Base-by-base conservation (phyloP, 257 asterid genomes). In the Coffea eugenioides region DNA sequence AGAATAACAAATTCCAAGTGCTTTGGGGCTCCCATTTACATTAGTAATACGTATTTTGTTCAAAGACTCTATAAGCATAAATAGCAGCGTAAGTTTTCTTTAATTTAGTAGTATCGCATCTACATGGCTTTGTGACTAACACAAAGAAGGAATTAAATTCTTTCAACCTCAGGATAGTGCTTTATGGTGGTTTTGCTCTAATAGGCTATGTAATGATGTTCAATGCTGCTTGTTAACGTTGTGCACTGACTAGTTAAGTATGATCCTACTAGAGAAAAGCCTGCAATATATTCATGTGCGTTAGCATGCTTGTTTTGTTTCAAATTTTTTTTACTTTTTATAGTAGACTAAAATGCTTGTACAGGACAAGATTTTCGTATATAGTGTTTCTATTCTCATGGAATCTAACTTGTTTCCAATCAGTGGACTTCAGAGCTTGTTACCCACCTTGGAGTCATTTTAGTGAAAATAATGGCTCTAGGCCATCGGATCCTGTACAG, bases 401-500 rank as follows among this genome's bases (percentile, higher is more conserved):
- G 51, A 49, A 36, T 49, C 73, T 75, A 31, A 76, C 49, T 71
- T 59, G 51, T 41, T 51, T 45, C 48, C 69, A 21, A 45, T 52
- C 10, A 5, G 20, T 68, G 21, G n/a, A 83, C 56, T 78, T 54
- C 88, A 86, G 87, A 65, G 80, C 73, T 73, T 77, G 86, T 75
- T 69, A 82, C 73, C 57, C 84, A 21, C 77, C 80, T 59, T 80
- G 82, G 80, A 75, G 75, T 54, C 75, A 75, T 64, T 36, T 51
- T 78, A 78, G 69, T 16, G 85, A 61, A 77, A 81, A 56, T 27
- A 86, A 88, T 78, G 88, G 88, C 73, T 64, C 78, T 15, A 52
- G 34, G 23, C 79, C 82, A 0, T 64, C 80, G 70, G 69, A 84
- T 71, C 80, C 85, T 16, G 71, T 48, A 72, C 80, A 78, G 49